Conservation (phyloP, 768 basidiomycete genomes). For the Rhodotorula graminis region DNA sequence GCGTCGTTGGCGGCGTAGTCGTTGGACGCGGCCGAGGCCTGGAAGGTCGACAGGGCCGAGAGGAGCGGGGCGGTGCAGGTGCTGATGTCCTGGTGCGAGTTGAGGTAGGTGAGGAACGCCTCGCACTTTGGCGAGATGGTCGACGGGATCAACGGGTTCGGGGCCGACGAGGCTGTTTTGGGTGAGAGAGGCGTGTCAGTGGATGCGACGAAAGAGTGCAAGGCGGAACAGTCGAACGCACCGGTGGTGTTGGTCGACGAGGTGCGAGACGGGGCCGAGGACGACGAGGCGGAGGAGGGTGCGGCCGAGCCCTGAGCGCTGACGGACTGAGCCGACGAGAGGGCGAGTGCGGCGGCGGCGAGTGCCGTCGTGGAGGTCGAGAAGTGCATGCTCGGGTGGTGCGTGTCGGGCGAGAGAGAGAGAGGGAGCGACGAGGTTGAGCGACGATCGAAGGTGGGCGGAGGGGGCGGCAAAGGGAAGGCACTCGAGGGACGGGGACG, state of each 20-base stretch:
- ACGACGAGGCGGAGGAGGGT: not conserved
- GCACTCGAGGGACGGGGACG: too few species aligned
- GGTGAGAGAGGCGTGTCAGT: not conserved
- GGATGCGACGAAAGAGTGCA: too few species aligned
- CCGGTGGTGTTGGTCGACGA: not conserved
- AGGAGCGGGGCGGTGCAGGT: slow-evolving; percentile 49
- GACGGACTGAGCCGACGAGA: not conserved
- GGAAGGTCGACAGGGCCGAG: slow-evolving; percentile 58
- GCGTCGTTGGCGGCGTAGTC: slow-evolving; percentile 48
- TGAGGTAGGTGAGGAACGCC: slow-evolving; percentile 62
- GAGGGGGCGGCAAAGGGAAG: too few species aligned
- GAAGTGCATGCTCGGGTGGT: not conserved
- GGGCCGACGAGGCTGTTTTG: not conserved
- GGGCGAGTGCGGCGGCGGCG: slow-evolving; percentile 3
- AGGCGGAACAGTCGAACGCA: not conserved
- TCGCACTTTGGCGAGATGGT: slow-evolving; percentile 44
- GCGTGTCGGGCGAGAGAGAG: not conserved
- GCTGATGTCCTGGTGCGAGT: slow-evolving; percentile 56
- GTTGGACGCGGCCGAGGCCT: slow-evolving; percentile 44
- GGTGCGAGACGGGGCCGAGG: not conserved
- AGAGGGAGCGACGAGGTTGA: not conserved
- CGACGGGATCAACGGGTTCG: slow-evolving; percentile 37
- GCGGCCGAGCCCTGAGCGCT: not conserved
- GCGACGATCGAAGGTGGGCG: not conserved
- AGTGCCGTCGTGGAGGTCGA: not conserved